Evolutionary conservation across 805 yeast species (phyloP), one percentile per base, ranked within the genome.

Genomic region (Spathaspora passalidarum): DNA sequence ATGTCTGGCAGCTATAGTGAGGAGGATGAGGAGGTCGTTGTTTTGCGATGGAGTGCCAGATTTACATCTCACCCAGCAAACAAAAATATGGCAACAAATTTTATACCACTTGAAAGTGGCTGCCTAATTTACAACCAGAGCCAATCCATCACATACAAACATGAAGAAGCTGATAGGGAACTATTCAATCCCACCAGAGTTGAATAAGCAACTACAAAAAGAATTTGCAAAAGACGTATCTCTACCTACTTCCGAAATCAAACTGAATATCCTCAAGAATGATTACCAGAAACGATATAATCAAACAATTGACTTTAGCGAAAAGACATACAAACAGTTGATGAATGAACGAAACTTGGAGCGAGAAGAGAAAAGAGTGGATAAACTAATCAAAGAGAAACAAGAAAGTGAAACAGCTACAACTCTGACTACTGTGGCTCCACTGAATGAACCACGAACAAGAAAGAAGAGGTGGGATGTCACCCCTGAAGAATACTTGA

Each of bases 401-500:
- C 39, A 52, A 21, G 52, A 50, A n/a, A 55, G 48, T 14, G 46
- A 36, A 43, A 8, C n/a, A n/a, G 20, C 39, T 41, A 13, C 49
- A 48, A 25, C 46, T 35, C 20, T 48, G 51, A 38, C 50, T 49
- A 18, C 16, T 9, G n/a, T 10, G 13, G 32, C 7, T 26, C 16
- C 13, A 41, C 45, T n/a, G n/a, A n/a, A n/a, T n/a, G n/a, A 26
- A 53, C 49, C 52, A 6, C 56, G 62, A 40, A 50, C 46, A 29
- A 49, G 66, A 32, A 67, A 69, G 50, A 63, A 69, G 40, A 55
- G 80, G 49, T 74, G 79, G 76, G 80, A 75, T 50, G 78, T 75
- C 1, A 60, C 66, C 1, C 69, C 67, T 3, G 69, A 61, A 41
- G 69, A 68, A 26, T 61, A 59, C 22, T 65, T 54, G 23, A 39